These are phyloP conservation scores for Platanthera guangdongensis DNA, from an alignment of 106 monocot species.

Conservation along the genomic window DNA sequence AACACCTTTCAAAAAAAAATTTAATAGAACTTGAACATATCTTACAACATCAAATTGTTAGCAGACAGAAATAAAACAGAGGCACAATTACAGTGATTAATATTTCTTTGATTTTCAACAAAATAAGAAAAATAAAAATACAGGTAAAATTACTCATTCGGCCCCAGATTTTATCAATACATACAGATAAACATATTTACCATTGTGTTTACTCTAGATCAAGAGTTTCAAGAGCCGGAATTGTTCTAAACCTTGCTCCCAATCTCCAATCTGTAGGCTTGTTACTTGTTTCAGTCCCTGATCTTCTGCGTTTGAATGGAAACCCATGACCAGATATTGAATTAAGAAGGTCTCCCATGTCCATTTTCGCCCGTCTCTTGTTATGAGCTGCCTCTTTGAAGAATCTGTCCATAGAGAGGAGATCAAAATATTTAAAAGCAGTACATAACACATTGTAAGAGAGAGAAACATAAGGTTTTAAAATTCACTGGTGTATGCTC, in stretches of 20 bases:
- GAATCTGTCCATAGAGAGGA: conserved; percentile 26
- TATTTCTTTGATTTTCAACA: no score
- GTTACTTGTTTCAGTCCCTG: conserved; percentile 7
- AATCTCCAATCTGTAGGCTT: conserved; percentile 22
- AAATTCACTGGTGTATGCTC: no score
- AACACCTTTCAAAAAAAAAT: no score
- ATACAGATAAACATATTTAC: neutral
- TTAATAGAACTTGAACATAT: no score
- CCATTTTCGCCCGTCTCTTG: conserved; percentile 33
- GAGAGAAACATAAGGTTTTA: no score
- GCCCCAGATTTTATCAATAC: no score
- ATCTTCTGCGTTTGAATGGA: conserved; percentile 41
- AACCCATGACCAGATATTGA: conserved; percentile 50
- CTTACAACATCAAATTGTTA: no score
- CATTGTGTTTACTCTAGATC: conserved; percentile 20
- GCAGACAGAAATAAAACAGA: no score
- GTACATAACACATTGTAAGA: no score
- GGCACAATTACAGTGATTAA: no score
- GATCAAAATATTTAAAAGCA: neutral
- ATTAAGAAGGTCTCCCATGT: conserved; percentile 53
- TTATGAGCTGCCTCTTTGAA: conserved; percentile 49
- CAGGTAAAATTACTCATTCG: no score
- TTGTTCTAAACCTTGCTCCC: conserved; percentile 54
- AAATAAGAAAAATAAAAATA: no score
- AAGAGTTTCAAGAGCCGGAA: conserved; percentile 42